phyloP scores from a whole-genome alignment of 163 green algal species.

The Dunaliella salina region DNA sequence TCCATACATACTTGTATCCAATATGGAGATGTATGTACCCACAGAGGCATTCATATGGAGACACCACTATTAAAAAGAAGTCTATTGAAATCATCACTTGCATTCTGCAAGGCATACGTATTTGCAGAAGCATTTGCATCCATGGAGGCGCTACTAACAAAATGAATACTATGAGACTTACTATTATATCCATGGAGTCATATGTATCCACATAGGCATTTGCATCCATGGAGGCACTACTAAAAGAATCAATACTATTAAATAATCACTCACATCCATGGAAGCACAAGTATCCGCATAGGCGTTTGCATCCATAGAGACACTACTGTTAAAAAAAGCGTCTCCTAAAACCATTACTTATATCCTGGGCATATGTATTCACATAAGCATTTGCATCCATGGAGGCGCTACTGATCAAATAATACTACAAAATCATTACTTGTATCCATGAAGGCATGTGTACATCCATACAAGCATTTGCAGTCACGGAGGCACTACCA shows the following conservation, averaged over 20 bases:
- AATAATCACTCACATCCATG: neutral
- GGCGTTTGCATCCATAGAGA: neutral
- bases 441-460: no score
- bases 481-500: neutral
- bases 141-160: no score
- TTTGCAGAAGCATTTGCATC: neutral
- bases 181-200: no score
- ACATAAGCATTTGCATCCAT: neutral
- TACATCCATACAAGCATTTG: neutral
- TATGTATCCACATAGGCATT: neutral
- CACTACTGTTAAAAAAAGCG: no score
- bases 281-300: neutral
- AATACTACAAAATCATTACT: no score
- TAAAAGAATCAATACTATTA: neutral
- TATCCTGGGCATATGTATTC: neutral
- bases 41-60: no score
- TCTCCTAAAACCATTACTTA: neutral
- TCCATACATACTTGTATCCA: no score
- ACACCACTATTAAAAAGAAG: no score
- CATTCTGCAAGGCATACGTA: neutral
- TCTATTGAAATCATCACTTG: neutral
- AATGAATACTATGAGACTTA: no score
- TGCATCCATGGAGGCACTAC: neutral
- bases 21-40: no score
- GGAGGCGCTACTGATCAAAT: no score